These are phyloP conservation scores for Penicillium cosmopolitanum DNA, from an alignment of 495 filamentous ascomycete species.

Conservation along the genomic window DNA sequence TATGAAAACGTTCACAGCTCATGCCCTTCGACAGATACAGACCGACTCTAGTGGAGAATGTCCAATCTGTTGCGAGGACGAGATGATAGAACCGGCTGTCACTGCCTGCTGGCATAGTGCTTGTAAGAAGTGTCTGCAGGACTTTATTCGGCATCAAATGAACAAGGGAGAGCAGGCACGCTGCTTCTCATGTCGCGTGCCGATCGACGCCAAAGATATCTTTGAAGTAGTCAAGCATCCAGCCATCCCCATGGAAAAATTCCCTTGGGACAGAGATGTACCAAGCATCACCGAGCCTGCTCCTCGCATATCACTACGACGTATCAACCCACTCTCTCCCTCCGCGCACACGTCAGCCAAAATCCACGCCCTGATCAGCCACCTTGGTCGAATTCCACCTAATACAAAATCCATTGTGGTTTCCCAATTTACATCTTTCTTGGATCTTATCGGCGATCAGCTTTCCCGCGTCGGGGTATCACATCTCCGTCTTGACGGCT, in stretches of 20 bases:
- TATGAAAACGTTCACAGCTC: constrained; percentile 73
- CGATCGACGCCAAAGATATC: constrained; percentile 79
- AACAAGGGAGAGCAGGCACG: constrained; percentile 72
- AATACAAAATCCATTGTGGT: constrained; percentile 91
- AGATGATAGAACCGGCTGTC: constrained; percentile 90
- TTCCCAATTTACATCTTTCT: constrained; percentile 95
- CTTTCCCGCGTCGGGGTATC: constrained; percentile 71
- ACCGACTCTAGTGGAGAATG: constrained; percentile 88
- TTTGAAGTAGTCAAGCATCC: constrained; percentile 81
- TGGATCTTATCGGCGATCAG: constrained; percentile 84
- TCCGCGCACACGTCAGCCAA: constrained; percentile 73
- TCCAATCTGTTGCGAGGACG: constrained; percentile 92
- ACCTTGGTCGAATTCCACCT: constrained; percentile 70
- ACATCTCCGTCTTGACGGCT: constrained; percentile 86
- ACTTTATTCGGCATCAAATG: constrained; percentile 85
- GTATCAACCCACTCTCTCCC: constrained; percentile 71
- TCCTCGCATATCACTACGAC: constrained; percentile 76
- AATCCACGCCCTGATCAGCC: constrained; percentile 74
- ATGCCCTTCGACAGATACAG: constrained; percentile 88
- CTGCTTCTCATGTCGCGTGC: constrained; percentile 88
- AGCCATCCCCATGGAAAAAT: constrained; percentile 35
- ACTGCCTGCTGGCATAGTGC: constrained; percentile 97
- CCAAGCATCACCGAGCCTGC: constrained; percentile 32
- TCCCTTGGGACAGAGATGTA: constrained; percentile 37
- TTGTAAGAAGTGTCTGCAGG: constrained; percentile 86